These are phyloP conservation scores for Coffea eugenioides DNA, from an alignment of 257 asterid genomes.

Conservation along the genomic window DNA sequence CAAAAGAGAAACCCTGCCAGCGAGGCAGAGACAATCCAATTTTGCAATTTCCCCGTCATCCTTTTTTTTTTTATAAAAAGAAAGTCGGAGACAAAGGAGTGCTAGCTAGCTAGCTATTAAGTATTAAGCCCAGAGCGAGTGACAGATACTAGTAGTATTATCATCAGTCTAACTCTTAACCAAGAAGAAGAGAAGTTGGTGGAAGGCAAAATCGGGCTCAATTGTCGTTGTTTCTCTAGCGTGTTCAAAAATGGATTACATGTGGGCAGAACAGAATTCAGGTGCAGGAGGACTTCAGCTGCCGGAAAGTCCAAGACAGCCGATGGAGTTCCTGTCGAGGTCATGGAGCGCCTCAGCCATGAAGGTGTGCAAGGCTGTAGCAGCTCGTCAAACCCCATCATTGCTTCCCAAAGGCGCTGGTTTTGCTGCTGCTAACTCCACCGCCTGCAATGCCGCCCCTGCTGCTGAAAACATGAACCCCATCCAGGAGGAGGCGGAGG, in stretches of 20 bases:
- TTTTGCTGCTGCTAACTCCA: slow-evolving; percentile 2
- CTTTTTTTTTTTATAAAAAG: slow-evolving; percentile 13
- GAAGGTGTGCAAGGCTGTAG: slow-evolving; percentile 66
- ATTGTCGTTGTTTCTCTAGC: neutral
- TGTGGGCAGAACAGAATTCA: slow-evolving; percentile 64
- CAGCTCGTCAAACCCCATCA: slow-evolving; percentile 40
- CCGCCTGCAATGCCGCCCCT: slow-evolving; percentile 11
- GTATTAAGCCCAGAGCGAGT: neutral
- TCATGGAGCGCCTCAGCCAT: slow-evolving; percentile 97
- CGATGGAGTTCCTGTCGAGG: slow-evolving; percentile 92
- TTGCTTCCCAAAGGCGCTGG: slow-evolving; percentile 16
- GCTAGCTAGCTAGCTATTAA: too few relatives aligned
- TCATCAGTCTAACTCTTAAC: neutral
- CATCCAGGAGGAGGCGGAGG: slow-evolving; percentile 46
- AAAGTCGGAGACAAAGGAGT: neutral
- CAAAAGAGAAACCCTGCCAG: neutral
- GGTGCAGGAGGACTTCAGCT: slow-evolving; percentile 44
- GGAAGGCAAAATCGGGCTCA: too few relatives aligned
- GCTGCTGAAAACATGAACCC: slow-evolving; percentile 50
- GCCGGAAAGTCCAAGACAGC: slow-evolving; percentile 97
- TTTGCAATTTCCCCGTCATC: neutral
- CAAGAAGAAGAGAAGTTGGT: neutral
- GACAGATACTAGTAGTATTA: neutral
- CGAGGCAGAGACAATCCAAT: neutral
- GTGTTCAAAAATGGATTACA: slow-evolving; percentile 44